Conservation (phyloP, 345 rosid species). For the Fremontodendron californicum region DNA sequence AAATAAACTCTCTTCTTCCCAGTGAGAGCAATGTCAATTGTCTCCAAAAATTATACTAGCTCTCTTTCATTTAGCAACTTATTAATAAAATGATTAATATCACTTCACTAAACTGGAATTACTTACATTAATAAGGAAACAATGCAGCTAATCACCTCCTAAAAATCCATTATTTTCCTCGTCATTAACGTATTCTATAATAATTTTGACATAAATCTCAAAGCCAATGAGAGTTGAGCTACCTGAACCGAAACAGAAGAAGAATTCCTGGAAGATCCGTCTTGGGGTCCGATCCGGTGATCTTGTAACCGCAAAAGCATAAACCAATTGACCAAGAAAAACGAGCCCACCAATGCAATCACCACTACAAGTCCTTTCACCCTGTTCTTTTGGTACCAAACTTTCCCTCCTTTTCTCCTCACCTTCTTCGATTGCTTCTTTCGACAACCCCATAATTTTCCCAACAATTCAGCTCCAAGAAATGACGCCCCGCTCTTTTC, state of each 20-base stretch:
- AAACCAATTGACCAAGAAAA: constrained; percentile 69
- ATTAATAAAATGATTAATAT: not conserved
- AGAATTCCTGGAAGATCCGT: constrained; percentile 32
- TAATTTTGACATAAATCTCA: not conserved
- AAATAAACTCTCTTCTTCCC: not conserved
- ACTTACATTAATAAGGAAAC: not conserved
- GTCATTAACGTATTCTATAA: not conserved
- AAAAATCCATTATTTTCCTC: not conserved
- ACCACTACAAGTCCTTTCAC: constrained; percentile 40
- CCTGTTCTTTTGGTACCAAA: constrained; percentile 46
- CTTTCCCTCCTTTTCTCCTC: constrained; percentile 45
- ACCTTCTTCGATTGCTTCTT: constrained; percentile 29
- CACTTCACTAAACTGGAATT: not conserved
- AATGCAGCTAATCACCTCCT: not conserved
- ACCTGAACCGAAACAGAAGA: constrained; percentile 46
- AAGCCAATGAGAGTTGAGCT: not conserved
- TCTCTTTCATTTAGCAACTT: not conserved
- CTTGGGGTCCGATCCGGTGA: constrained; percentile 32
- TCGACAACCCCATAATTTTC: constrained; percentile 32
- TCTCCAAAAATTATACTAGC: not conserved
- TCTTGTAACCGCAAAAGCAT: constrained; percentile 68
- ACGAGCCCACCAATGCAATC: constrained; percentile 53
- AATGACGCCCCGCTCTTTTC: constrained; percentile 20
- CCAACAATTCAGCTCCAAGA: constrained; percentile 26
- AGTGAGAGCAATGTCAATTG: not conserved